phyloP scores from a whole-genome alignment of 139 green algal species.

The Chlorella ohadii region DNA sequence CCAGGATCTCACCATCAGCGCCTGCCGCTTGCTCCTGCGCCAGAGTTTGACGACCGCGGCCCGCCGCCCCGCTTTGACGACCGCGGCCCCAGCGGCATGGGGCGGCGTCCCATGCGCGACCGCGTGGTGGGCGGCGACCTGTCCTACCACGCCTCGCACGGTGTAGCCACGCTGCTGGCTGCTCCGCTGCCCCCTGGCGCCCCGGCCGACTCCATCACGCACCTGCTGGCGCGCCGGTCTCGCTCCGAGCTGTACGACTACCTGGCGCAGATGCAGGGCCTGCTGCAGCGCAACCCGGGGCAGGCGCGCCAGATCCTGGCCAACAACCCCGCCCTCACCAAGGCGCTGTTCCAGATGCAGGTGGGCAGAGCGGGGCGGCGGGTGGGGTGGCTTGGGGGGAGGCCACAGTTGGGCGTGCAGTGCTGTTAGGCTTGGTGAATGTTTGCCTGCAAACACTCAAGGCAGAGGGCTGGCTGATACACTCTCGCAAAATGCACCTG shows the following conservation, averaged over 20 bases:
- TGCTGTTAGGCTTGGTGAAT: too few relatives aligned
- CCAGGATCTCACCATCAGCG: too few relatives aligned
- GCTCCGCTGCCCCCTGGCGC: constrained; percentile 13
- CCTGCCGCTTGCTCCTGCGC: too few relatives aligned
- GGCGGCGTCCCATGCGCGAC: constrained; percentile 2
- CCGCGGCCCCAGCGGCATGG: neutral
- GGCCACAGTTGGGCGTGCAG: too few relatives aligned
- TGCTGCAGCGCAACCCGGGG: constrained; percentile 50
- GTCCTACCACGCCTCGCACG: constrained; percentile 39
- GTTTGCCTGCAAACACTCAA: too few relatives aligned
- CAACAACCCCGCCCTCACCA: constrained; percentile 86
- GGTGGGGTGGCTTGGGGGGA: neutral
- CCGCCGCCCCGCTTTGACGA: neutral
- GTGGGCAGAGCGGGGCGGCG: neutral
- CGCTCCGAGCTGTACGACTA: constrained; percentile 75
- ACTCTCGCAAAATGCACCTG: too few relatives aligned
- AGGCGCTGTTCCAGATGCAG: constrained; percentile 89
- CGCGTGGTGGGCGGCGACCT: constrained; percentile 47
- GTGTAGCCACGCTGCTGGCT: constrained; percentile 35
- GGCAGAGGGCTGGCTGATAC: too few relatives aligned
- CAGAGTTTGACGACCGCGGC: constrained; percentile 25
- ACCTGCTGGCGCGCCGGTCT: constrained; percentile 56
- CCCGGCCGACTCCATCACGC: constrained; percentile 27
- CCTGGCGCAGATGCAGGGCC: constrained; percentile 65
- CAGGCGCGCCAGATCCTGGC: constrained; percentile 82